Base-by-base conservation (phyloP, 2,329 filamentous ascomycete genomes). In the Diaporthe citri region DNA sequence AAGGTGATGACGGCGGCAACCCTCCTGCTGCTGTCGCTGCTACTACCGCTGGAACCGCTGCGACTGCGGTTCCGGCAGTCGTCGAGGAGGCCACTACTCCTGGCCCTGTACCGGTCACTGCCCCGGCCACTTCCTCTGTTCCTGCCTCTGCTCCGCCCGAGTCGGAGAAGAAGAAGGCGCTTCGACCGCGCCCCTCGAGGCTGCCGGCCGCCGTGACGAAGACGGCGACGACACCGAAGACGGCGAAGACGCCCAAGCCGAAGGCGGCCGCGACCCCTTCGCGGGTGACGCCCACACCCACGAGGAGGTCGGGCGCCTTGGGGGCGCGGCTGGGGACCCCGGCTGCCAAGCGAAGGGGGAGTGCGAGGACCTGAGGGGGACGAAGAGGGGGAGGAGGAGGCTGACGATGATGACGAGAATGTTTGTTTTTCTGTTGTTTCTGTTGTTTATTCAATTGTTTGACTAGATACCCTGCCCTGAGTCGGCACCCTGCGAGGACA, bases 221-320 rank as follows among this genome's bases (percentile, higher is more conserved):
- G 66, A 20, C 52, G 25, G 13, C 67, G 4, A 28, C 20, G 2
- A 36, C 20, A 20, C 7, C 62, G n/a, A 59, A 22, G n/a, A n/a
- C 41, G 31, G 0, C 41, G 28, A 36, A 17, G 71, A 64, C 55
- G 41, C 31, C 59, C 10, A 36, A 15, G 34, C 25, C 57, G 25
- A 51, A 46, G 20, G 34, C 56, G 82, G 82, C 77, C 76, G 74
- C 22, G 82, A 83, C 7, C 76, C 80, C 78, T 80, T 79, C 73
- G 77, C 77, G 59, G 79, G 75, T 74, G 79, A 82, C 72, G 7
- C 20, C 71, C 4, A 55, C 75, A 12, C 51, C 66, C 17, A 48
- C 74, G 43, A 66, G 57, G 36, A 66, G 70, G 46, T 51, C 74
- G 31, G 46, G 71, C 20, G 51, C 74, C 22, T 46, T 72, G 22